phyloP scores from a whole-genome alignment of 163 green algal genomes.

The Scenedesmus sp. region DNA sequence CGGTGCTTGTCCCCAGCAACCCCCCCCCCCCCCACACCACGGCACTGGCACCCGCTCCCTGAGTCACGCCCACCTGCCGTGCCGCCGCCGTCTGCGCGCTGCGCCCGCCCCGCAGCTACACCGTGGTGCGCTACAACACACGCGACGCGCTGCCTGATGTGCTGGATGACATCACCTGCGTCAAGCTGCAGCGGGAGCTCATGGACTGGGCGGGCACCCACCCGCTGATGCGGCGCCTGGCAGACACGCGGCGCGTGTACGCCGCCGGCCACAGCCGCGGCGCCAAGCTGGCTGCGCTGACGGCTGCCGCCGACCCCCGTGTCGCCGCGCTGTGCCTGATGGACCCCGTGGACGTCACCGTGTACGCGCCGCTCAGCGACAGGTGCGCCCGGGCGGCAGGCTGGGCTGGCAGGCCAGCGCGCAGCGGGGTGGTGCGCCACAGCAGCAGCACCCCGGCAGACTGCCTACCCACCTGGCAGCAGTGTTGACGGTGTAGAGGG shows the following conservation, averaged over 20 bases:
- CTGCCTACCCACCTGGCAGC: too few relatives aligned
- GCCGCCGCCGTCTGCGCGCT: too few relatives aligned
- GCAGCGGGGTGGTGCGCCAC: neutral
- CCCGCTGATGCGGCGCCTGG: conserved; percentile 73
- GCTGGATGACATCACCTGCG: conserved; percentile 75
- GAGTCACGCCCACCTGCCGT: neutral
- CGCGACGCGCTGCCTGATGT: conserved; percentile 66
- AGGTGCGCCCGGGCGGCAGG: neutral
- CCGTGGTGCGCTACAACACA: conserved; percentile 86
- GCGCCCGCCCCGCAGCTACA: conserved; percentile 75
- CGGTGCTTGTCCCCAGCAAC: too few relatives aligned
- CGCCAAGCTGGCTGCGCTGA: conserved; percentile 91
- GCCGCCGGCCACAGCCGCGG: conserved; percentile 83
- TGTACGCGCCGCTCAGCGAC: conserved; percentile 46
- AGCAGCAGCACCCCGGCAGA: neutral
- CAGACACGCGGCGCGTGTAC: conserved; percentile 70
- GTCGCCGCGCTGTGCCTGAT: conserved; percentile 88
- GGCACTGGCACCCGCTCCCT: too few relatives aligned
- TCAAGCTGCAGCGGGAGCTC: conserved; percentile 65
- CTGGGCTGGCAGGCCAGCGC: too few relatives aligned
- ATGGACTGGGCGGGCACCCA: conserved; percentile 69
- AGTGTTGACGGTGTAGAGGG: neutral
- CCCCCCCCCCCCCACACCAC: too few relatives aligned
- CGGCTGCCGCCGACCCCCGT: conserved; percentile 78
- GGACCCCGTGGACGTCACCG: conserved; percentile 57